Base-by-base conservation (phyloP, 2,329 filamentous ascomycete species). In the Cladophialophora psammophila region DNA sequence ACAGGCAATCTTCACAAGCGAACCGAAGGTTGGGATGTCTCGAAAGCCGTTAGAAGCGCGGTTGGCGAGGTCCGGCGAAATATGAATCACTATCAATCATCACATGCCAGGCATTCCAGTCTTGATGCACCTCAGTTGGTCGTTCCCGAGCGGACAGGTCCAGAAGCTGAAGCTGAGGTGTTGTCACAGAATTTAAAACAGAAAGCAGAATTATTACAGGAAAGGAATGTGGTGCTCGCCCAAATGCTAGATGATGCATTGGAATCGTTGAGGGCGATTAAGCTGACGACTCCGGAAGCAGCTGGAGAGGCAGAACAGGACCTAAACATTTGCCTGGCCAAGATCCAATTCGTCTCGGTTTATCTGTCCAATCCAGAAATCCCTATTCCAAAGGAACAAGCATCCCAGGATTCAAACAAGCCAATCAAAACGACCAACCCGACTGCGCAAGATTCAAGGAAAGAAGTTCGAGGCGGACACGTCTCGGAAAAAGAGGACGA, bases 21-120 rank as follows among this genome's bases (percentile, higher is more conserved):
- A 6, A 81, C 82, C 8, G 82, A 84, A 71, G 75, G 78, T 4
- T 84, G 82, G 82, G 81, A 80, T 5, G 81, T 84, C 32, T 78
- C 81, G 10, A 83, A 82, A 70, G 81, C 79, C 48, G 79, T 84
- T 13, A 79, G 81, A 64, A 82, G 81, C 12, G 82, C 82, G 26
- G 79, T 83, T 52, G 80, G 74, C 20, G 81, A 83, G 73, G 80
- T 81, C 13, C 77, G 79, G 57, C 79, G 76, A 59, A 83, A 82
- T 65, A 80, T 84, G 73, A 80, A 83, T 70, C 77, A 77, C 40
- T 78, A 83, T 53, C 78, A 83, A 60, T 76, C 79, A 10, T 74
- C 76, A 73, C 72, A 72, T 59, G 64, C 68, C 3, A 57, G 69
- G 35, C 57, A 65, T 48, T 42, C 66, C n/a, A 72, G 66, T 53